Evolutionary conservation across 306 rosid genomes (phyloP).

Genomic region (Citrullus mucosospermus): DNA sequence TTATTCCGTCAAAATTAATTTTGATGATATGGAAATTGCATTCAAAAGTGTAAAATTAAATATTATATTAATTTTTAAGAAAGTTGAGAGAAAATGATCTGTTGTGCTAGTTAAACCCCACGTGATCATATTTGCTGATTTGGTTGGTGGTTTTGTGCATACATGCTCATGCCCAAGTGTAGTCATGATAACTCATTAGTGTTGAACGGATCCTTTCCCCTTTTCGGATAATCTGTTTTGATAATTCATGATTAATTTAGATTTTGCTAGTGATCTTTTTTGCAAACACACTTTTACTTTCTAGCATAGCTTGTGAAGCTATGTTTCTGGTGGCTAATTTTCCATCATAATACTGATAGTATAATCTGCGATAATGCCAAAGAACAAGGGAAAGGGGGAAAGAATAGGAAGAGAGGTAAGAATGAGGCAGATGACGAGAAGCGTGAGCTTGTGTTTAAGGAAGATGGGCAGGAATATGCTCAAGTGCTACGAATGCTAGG

Average conservation of each 20-base stretch:
- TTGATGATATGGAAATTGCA: no score
- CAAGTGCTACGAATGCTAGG: constrained; percentile 37
- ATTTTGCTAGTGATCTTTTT: not conserved
- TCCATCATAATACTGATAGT: not conserved
- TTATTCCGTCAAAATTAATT: no score
- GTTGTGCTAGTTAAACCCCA: not conserved
- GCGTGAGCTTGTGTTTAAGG: constrained; percentile 39
- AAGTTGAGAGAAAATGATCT: not conserved
- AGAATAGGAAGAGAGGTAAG: constrained; percentile 43
- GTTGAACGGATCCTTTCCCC: not conserved
- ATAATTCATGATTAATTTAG: not conserved
- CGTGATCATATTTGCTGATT: not conserved
- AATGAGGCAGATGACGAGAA: constrained; percentile 41
- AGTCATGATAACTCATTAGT: not conserved
- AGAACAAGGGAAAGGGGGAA: constrained; percentile 45
- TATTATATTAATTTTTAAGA: not conserved
- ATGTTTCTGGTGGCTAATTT: not conserved
- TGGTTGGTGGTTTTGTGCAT: not conserved
- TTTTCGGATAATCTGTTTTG: not conserved
- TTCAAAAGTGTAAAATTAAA: no score
- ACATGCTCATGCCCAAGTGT: not conserved
- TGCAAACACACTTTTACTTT: not conserved
- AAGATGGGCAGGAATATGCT: constrained; percentile 37
- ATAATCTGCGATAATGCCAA: constrained; percentile 23
- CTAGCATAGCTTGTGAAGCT: not conserved